Base-by-base conservation (phyloP, 2,329 filamentous ascomycete species). In the Seiridium unicorne region DNA sequence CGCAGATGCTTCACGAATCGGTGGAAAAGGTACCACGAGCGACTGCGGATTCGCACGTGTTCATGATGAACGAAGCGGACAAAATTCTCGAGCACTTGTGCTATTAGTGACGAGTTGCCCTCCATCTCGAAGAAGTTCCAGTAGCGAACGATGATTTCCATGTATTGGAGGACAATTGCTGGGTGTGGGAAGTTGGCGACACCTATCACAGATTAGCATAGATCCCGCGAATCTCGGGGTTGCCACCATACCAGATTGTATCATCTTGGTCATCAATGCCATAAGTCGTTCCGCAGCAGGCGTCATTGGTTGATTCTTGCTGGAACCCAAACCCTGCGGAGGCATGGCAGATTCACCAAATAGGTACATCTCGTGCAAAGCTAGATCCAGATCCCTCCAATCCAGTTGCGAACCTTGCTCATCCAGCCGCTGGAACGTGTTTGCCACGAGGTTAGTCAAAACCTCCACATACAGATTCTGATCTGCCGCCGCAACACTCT, bases 61-160 rank as follows among this genome's bases (percentile, higher is more conserved):
- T 90, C 85, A 70, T 96, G 92, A 70, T 98, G 96, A 3, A 95
- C 91, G 53, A 97, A 85, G 10, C 89, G 87, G 51, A 99, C 91
- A 74, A 99, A 98, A 71, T 90, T 93, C 70, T 97, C 93, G 47
- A 99, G 82, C 1, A 95, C 92, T 64, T 89, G 89, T 2, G 92
- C 91, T 55, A 98, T 96, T 62, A 92, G 88, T 31, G 89, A 82
- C 36, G 88, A 83, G 47, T 58, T 54, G 49, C 55, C 44, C 70
- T 97, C 91, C 59, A 87, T 87, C 71, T 98, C 93, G 72, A 99
- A 98, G 74, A 97, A 96, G 35, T 88, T 86, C 72, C 89, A 91
- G 76, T 99, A 99, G 55, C 95, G 89, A 59, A 97, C 93, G 73
- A 93, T 97, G 42, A 97, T 96, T 74, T 99, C 95, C 93, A 99